Base-by-base conservation (phyloP, 1,139 yeast species). In the Diutina mesorugosa region DNA sequence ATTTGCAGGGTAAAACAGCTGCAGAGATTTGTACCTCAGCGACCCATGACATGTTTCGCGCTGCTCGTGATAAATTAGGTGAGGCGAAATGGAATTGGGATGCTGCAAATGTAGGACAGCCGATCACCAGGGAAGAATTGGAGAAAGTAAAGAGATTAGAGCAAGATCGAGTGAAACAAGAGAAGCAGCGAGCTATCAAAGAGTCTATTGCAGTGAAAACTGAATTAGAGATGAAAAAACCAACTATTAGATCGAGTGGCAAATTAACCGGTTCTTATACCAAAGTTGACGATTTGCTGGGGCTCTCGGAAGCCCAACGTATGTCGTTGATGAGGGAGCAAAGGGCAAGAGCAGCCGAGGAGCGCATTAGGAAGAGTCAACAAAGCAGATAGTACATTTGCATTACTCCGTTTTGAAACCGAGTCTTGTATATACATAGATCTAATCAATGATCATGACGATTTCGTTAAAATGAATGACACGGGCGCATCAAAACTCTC, bases 321-420 rank as follows among this genome's bases (percentile, higher is more conserved):
- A 77, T 78, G 78, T 79, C 84, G 64, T 70, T 93, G 41, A 90
- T 91, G 86, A 80, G 99, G 60, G 99, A 93, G 64, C 91, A 93
- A 66, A 74, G 99, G 57, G 98, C 98, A 0, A 77, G 98, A 59
- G 99, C 99, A 0, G 97, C 97, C 0, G 98, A 93, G 67, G 97
- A 95, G 0, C 77, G 99, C 62, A 67, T 91, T 59, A 72, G 47
- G 12, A 21, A 45, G 16, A 53, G 18, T 41, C 47, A 53, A 45
- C 47, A 16, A 45, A 45, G 16, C 21, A 45, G n/a, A 16, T 16
- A 45, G 21, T 18, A 16, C n/a, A n/a, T 45, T 45, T 45, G 14
- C 8, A n/a, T 10, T 6, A 7, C 8, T 29, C 8, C n/a, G 14
- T 12, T 1, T 9, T n/a, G 4, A n/a, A 7, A 45, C 9, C 8